Conservation (phyloP, 2,329 filamentous ascomycete genomes). For the Metarhizium humberi region DNA sequence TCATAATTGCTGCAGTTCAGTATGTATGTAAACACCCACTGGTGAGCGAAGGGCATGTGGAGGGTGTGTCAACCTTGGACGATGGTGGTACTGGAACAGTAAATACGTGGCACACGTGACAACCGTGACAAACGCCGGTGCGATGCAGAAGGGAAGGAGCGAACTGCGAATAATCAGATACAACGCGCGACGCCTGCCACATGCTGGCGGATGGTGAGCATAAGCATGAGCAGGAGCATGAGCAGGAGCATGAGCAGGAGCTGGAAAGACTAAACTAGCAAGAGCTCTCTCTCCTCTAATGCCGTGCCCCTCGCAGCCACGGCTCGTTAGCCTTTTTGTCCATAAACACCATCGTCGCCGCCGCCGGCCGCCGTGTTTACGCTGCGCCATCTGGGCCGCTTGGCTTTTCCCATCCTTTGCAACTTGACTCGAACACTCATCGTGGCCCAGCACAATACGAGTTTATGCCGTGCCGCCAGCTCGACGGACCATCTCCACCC, state of each 20-base stretch:
- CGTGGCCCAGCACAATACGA: not conserved
- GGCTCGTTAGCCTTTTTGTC: not conserved
- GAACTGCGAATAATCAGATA: not conserved
- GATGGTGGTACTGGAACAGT: not conserved
- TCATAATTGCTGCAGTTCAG: not conserved
- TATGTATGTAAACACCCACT: too few relatives aligned
- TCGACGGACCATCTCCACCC: constrained; percentile 1
- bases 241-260: too few relatives aligned
- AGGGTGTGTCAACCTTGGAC: too few relatives aligned
- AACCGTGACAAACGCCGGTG: not conserved
- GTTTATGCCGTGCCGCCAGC: not conserved
- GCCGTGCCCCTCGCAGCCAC: not conserved
- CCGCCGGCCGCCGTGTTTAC: not conserved
- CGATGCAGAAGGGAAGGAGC: not conserved
- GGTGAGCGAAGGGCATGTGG: too few relatives aligned
- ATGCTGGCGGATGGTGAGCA: not conserved
- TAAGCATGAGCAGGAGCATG: too few relatives aligned
- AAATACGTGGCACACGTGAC: not conserved
- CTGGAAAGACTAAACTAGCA: not conserved
- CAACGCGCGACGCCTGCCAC: not conserved
- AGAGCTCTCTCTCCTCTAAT: not conserved
- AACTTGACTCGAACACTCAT: not conserved
- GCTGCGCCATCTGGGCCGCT: not conserved
- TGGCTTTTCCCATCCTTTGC: too few relatives aligned
- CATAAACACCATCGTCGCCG: not conserved